Evolutionary conservation across 2,329 filamentous ascomycete species (phyloP), one percentile per base, ranked within the genome.

Genomic region (Trichoderma sp.): DNA sequence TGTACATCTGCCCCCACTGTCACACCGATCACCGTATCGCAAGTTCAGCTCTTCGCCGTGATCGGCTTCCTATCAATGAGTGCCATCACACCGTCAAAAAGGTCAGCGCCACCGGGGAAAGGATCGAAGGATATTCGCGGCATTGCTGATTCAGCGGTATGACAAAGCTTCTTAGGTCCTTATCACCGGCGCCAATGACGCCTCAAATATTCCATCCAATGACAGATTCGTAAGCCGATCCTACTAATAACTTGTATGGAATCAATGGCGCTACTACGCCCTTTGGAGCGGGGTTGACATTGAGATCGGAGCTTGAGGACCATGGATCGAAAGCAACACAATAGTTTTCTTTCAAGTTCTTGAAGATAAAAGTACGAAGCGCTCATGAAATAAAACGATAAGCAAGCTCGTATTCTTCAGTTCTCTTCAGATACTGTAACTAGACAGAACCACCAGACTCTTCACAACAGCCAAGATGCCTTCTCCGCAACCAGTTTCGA

Each of bases 91-190:
- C 18, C 16, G 24, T 62, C 24, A 11, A 45, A 74, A 74, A 67
- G 50, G 27, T 6, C 14, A 41, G 24, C 63, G 63, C 45, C 60
- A 67, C 60, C 53, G 50, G 64, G 33, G 27, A 24, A 27, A 11
- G 27, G 45, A 53, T 5, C 7, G 2, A 68, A 27, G 63, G 64
- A 35, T 62, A 67, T 53, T 45, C 53, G 27, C 45, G 65, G 62
- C 53, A 27, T 68, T 74, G 72, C 63, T 74, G 64, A 74, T 74
- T 74, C 72, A 74, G 72, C 72, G 14, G 33, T 6, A 68, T 74
- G 50, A 74, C 65, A 74, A 74, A 68, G 63, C 21, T 5, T 0
- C 35, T 31, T 21, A 14, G 8, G 7, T 64, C 60, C 59, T 53
- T 64, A 72, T 64, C 38, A 72, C 59, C 41, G 38, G 41, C 21